These are phyloP conservation scores for Hsuehochloa calcarea DNA, from an alignment of 176 grass and related monocot genomes.

Conservation along the genomic window DNA sequence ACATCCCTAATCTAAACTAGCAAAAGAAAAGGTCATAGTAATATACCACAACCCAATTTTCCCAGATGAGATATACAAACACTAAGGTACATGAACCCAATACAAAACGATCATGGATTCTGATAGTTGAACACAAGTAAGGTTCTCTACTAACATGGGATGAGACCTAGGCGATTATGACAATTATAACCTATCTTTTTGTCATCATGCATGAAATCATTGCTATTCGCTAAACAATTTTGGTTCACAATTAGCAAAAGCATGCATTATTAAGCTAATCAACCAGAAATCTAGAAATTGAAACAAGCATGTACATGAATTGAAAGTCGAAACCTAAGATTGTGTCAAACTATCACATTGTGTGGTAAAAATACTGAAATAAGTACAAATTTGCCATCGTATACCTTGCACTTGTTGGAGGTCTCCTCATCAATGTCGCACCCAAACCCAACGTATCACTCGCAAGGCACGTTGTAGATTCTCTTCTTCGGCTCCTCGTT, in stretches of 20 bases:
- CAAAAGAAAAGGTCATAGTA: neutral
- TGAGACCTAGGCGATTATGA: neutral
- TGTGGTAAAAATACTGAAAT: neutral
- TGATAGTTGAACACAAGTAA: neutral
- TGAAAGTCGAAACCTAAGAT: neutral
- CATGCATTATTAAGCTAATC: neutral
- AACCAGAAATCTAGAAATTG: neutral
- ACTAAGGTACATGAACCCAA: neutral
- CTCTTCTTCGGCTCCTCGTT: slow-evolving; percentile 89
- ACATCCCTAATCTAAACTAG: neutral
- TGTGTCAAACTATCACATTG: neutral
- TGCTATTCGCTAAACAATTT: neutral
- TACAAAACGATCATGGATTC: neutral
- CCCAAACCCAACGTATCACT: slow-evolving; percentile 87
- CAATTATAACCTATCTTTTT: neutral
- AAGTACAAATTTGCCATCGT: neutral
- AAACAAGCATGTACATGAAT: neutral
- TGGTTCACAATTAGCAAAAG: neutral
- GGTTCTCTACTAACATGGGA: neutral
- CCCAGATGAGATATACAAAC: neutral
- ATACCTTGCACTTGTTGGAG: slow-evolving; percentile 87
- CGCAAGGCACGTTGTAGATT: slow-evolving; percentile 95
- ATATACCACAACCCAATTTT: neutral
- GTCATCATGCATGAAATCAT: neutral
- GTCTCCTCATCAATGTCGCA: slow-evolving; percentile 92